Evolutionary conservation across 2,329 filamentous ascomycete genomes (phyloP).

Genomic region (Beauveria australis): DNA sequence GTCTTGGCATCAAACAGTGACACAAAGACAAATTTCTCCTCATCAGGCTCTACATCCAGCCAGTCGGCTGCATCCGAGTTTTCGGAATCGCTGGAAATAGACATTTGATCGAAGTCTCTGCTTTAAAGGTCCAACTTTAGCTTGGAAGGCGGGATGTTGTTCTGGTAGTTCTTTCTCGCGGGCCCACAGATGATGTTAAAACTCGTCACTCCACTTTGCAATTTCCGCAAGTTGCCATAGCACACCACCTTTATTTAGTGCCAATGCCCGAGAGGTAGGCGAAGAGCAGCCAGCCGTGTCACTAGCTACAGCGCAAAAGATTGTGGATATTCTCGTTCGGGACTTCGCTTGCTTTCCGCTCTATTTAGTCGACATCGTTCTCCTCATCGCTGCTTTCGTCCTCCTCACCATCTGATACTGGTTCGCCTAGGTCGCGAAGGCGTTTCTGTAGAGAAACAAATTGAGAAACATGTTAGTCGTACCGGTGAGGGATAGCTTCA

Average conservation of each 20-base stretch:
- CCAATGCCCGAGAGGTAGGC: neutral
- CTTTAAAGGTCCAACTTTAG: neutral
- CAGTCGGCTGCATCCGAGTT: constrained; percentile 38
- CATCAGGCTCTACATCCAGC: constrained; percentile 52
- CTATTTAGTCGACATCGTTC: constrained; percentile 39
- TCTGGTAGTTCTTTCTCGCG: neutral
- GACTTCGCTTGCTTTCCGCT: constrained; percentile 17
- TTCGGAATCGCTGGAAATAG: constrained; percentile 20
- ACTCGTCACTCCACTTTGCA: constrained; percentile 9
- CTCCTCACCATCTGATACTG: constrained; percentile 69
- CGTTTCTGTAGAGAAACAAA: constrained; percentile 35
- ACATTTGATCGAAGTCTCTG: constrained; percentile 17
- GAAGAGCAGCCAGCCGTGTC: neutral
- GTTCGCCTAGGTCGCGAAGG: constrained; percentile 57
- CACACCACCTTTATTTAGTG: neutral
- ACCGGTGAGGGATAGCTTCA: neutral
- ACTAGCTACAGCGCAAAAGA: neutral
- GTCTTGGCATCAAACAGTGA: constrained; percentile 61
- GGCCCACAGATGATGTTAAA: constrained; percentile 5
- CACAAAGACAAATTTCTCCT: constrained; percentile 52
- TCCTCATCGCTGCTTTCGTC: constrained; percentile 51
- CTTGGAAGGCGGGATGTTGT: neutral
- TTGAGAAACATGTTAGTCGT: neutral
- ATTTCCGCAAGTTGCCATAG: neutral
- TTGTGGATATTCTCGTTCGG: too few relatives aligned